Evolutionary conservation across 176 grass and related monocot species (phyloP), one percentile per base, ranked within the genome.

Genomic region (Carex cristatella): DNA sequence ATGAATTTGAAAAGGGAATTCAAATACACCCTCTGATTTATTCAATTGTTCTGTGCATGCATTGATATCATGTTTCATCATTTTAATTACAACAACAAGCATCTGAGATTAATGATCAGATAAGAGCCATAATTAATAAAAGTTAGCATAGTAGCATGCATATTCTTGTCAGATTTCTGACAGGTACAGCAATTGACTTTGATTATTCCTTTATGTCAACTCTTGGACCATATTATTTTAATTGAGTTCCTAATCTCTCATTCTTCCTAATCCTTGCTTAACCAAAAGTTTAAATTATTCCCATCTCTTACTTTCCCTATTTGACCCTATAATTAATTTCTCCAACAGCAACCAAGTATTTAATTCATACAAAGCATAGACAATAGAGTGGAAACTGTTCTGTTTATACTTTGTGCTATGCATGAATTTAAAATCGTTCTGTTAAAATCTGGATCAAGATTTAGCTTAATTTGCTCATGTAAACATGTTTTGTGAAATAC

Each of bases 81-180:
- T 70, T 42, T 70, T 42, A 69, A 51, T 51, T 51, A 51, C 15
- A 61, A 19, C 67, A n/a, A 70, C 67, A 70, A 70, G 67, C 33
- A 69, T 69, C 14, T 16, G 33, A 69, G 66, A 35, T 18, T 69
- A 69, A 69, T 69, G 7, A 69, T 60, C 15, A 4, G 57, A 33
- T 37, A 68, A 59, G 57, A 59, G 57, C 15, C 40, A 68, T 69
- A 69, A 67, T 33, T 69, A 69, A 67, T 33, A 5, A 67, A 33
- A 33, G 66, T 18, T 79, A 79, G 73, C 48, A 79, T 56, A 40
- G 4, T 40, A 38, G 38, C 38, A 40, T 40, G 73, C 73, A 79
- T 79, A 79, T 79, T 57, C 10, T 53, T 23, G 73, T 55, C 73
- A 78, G 19, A 78, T 78, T 56, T 79, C 74, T 79, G 74, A 79